Percentiles rank a stretch among this genome's conserved stretches.
Conservation (phyloP, 805 yeast genomes). For the Yarrowia sp. region DNA sequence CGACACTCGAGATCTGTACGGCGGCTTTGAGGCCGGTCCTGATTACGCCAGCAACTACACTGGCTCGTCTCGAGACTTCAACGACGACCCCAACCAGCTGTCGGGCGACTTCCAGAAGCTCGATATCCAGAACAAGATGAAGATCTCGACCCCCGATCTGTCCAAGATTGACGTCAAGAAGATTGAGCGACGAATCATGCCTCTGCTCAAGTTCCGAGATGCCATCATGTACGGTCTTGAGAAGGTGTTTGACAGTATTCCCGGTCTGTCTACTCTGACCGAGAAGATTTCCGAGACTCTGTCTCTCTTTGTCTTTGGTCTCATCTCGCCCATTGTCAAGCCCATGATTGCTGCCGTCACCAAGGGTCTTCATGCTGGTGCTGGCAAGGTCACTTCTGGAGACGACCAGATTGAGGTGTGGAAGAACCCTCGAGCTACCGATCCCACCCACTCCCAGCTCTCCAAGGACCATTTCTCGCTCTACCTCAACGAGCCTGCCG, state of each 20-base stretch:
- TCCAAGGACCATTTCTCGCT: constrained; percentile 45
- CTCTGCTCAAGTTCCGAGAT: constrained; percentile 40
- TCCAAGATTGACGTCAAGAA: constrained; percentile 29
- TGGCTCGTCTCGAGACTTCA: constrained; percentile 30
- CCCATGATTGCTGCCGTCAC: constrained; percentile 43
- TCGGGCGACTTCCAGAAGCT: constrained; percentile 20
- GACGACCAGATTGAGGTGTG: constrained; percentile 45
- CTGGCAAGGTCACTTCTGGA: constrained; percentile 41
- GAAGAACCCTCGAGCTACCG: constrained; percentile 42
- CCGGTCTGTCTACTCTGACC: constrained; percentile 41
- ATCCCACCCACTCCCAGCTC: constrained; percentile 44
- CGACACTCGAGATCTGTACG: constrained; percentile 35
- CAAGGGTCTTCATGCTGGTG: constrained; percentile 41
- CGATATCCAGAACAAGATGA: constrained; percentile 29
- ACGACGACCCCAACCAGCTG: constrained; percentile 17
- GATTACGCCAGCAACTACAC: constrained; percentile 31
- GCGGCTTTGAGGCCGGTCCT: constrained; percentile 34
- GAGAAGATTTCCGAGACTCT: constrained; percentile 44
- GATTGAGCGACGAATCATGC: constrained; percentile 31
- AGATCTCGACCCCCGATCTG: constrained; percentile 21
- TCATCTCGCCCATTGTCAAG: constrained; percentile 43
- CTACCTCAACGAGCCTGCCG: constrained; percentile 44
- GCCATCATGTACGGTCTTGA: constrained; percentile 41
- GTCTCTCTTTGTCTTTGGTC: constrained; percentile 44
- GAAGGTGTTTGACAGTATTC: constrained; percentile 42